Evolutionary conservation across 345 rosid species (phyloP).

Genomic region (Turritis glabra): DNA sequence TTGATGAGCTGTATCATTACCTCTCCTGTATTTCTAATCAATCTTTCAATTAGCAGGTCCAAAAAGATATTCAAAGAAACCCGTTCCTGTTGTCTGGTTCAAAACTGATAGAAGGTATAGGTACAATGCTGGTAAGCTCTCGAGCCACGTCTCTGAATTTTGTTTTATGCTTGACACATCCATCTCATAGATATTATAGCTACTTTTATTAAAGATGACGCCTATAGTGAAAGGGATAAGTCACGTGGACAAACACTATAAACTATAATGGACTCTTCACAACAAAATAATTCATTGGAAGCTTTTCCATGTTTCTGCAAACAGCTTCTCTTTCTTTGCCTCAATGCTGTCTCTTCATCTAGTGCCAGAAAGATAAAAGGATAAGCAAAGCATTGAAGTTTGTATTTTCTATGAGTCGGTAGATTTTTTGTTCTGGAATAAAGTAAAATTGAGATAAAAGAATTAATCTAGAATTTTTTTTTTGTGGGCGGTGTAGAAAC

Average conservation of each 20-base stretch:
- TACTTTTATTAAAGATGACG: background rate
- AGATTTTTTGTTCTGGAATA: background rate
- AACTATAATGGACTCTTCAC: background rate
- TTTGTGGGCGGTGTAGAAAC: background rate
- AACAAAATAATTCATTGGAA: background rate
- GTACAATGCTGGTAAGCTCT: conserved; percentile 80
- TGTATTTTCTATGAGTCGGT: background rate
- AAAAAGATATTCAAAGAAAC: conserved; percentile 55
- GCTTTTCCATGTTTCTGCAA: background rate
- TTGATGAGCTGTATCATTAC: conserved; percentile 6
- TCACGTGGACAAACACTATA: background rate
- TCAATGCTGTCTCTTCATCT: background rate
- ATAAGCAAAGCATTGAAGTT: background rate
- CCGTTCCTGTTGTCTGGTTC: conserved; percentile 90
- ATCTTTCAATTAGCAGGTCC: conserved; percentile 50
- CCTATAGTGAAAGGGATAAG: background rate
- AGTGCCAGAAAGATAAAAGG: background rate
- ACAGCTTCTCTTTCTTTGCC: background rate
- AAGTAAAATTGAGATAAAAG: background rate
- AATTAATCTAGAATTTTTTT: background rate
- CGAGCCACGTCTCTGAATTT: background rate
- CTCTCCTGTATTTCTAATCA: conserved; percentile 32
- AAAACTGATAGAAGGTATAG: conserved; percentile 88
- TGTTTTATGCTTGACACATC: background rate
- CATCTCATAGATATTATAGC: background rate